Evolutionary conservation across 257 asterid species (phyloP).

Genomic region (Solanum chilense): DNA sequence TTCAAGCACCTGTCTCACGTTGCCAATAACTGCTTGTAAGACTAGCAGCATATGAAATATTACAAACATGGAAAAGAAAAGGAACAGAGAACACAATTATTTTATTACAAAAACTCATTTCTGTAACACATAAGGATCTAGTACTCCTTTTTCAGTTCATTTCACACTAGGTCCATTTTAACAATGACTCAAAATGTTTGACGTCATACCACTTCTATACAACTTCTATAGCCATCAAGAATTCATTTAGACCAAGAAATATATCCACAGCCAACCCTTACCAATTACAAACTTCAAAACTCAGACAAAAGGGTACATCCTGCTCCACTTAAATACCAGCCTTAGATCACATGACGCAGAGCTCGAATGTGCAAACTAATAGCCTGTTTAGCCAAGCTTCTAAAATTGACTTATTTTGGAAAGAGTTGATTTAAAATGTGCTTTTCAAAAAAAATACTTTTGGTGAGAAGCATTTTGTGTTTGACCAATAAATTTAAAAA

Average conservation of each 20-base stretch:
- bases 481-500: not conserved
- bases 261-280: not conserved
- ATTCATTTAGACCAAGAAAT: not conserved
- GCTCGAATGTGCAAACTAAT: not conserved
- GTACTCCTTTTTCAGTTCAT: not conserved
- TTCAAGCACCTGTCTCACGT: constrained; percentile 6
- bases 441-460: too few relatives aligned
- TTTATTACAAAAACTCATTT: not conserved
- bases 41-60: not conserved
- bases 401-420: too few relatives aligned
- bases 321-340: not conserved
- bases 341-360: not conserved
- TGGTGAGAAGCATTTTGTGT: too few relatives aligned
- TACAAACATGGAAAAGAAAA: not conserved
- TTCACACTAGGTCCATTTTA: not conserved
- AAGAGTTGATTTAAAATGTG: not conserved
- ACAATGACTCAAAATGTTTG: not conserved
- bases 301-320: not conserved
- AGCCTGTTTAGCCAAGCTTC: not conserved
- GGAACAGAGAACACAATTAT: not conserved
- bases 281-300: not conserved
- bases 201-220: not conserved
- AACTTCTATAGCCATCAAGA: not conserved
- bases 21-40: not conserved
- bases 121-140: not conserved